Conservation (phyloP, 2,329 filamentous ascomycete genomes). For the Penicillium sp. region DNA sequence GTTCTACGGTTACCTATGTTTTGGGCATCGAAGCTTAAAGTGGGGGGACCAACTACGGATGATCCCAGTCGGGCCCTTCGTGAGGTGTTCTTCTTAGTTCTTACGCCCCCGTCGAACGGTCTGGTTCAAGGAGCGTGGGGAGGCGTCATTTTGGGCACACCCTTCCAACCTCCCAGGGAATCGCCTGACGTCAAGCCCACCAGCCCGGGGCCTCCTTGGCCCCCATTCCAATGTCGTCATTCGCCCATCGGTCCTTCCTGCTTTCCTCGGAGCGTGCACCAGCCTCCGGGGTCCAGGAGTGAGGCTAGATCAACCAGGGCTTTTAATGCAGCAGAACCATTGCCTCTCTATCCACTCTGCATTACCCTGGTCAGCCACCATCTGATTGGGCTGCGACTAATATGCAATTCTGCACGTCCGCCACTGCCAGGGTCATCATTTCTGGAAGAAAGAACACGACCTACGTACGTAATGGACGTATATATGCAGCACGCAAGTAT, state of each 20-base stretch:
- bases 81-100: not conserved
- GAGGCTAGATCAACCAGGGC: slow-evolving; percentile 3
- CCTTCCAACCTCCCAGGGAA: not conserved
- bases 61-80: not conserved
- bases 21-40: slow-evolving; percentile 5
- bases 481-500: slow-evolving; percentile 4
- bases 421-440: slow-evolving; percentile 3
- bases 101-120: not conserved
- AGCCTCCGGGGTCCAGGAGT: too few relatives aligned
- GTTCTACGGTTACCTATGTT: not conserved
- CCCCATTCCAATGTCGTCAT: slow-evolving; percentile 4
- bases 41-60: not conserved
- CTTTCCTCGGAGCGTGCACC: not conserved
- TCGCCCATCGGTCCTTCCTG: not conserved
- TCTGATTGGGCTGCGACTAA: slow-evolving; percentile 5
- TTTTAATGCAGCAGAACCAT: not conserved
- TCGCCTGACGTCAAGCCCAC: slow-evolving; percentile 14
- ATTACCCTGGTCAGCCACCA: slow-evolving; percentile 7
- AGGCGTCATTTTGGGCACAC: slow-evolving; percentile 1
- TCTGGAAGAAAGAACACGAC: not conserved
- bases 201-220: not conserved
- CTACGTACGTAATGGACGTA: not conserved
- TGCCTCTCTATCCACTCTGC: slow-evolving; percentile 9
- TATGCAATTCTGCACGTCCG: slow-evolving; percentile 9
- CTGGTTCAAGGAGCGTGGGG: not conserved